Evolutionary conservation across 495 filamentous ascomycete species (phyloP).

Genomic region (Hypoxylon crocopeplum): DNA sequence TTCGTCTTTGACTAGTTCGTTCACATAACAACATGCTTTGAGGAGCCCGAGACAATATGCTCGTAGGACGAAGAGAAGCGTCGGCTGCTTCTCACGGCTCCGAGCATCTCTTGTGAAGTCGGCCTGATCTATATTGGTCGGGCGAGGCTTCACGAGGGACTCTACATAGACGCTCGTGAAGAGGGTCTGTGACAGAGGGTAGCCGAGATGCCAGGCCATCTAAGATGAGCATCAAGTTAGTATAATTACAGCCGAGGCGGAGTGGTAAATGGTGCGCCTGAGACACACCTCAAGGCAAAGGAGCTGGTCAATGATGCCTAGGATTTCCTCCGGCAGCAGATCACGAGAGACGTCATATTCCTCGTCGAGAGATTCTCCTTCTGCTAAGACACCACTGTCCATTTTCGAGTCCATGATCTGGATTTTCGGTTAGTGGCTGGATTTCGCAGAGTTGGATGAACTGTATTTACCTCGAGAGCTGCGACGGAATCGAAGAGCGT

Average conservation of each 20-base stretch:
- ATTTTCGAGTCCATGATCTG: constrained; percentile 99
- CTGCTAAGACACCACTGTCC: constrained; percentile 85
- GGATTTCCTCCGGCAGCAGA: constrained; percentile 76
- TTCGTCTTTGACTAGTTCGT: constrained; percentile 73
- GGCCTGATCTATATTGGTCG: constrained; percentile 71
- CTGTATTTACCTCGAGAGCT: constrained; percentile 80
- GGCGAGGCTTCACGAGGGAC: constrained; percentile 74
- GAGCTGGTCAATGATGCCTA: constrained; percentile 94
- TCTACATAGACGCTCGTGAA: constrained; percentile 96
- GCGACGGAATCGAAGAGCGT: constrained; percentile 93
- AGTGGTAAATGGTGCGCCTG: constrained; percentile 27
- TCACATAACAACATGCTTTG: constrained; percentile 82
- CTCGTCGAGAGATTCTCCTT: constrained; percentile 81
- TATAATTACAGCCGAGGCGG: constrained; percentile 10
- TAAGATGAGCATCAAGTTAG: constrained; percentile 46
- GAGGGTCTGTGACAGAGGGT: constrained; percentile 91
- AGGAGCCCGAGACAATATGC: constrained; percentile 87
- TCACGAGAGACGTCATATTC: constrained; percentile 79
- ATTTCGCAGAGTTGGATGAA: neutral
- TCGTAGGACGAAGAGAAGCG: constrained; percentile 71
- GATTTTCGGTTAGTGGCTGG: constrained; percentile 4
- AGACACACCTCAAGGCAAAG: constrained; percentile 80
- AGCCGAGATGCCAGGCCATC: constrained; percentile 97
- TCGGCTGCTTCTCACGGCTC: constrained; percentile 42
- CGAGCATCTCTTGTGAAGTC: constrained; percentile 58